Evolutionary conservation across 1,284 basidiomycete genomes (phyloP), one percentile per base, ranked within the genome.

Genomic region (Trametes sp.): DNA sequence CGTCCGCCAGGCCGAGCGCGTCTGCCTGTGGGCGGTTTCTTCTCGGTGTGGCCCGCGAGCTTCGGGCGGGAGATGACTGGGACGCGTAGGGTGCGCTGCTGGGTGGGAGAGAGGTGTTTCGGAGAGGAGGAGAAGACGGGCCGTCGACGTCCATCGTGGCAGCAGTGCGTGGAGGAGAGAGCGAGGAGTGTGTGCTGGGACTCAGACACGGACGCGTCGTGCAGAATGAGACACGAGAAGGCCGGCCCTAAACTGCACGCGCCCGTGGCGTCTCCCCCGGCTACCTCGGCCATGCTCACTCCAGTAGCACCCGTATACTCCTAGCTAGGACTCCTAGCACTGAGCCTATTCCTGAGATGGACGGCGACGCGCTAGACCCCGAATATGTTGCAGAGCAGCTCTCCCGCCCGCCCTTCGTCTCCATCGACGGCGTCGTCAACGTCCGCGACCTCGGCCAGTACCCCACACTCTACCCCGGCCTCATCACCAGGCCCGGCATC

Each of bases 361-460:
- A 77, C 9, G 77, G 88, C 50, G 85, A 87, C 59, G 83, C 88
- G 52, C 77, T 92, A 49, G 90, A 92, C 70, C 84, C 88, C 6
- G 74, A 73, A 24, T 86, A 86, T 74, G 89, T 92, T 24, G 76
- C 81, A 21, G 81, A 87, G 23, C 75, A 84, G 16, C 83, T 92
- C 31, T 88, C 87, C 1, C 80, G 78, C 36, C 86, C 84, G 11
- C 90, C 90, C 0, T 93, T 93, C 65, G 83, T 91, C 16, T 73
- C 78, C 13, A 81, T 93, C 66, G 73, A 83, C 26, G 90, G 90
- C 46, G 89, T 93, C 14, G 85, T 84, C 67, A 93, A 93, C 69
- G 80, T 88, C 48, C 82, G 91, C 55, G 89, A 91, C 74, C 78
- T 93, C 13, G 91, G 91, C 28, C 78, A 77, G 45, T 87, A 90